Evolutionary conservation across 768 basidiomycete genomes (phyloP).

Genomic region (Cystobasidium onofrii): DNA sequence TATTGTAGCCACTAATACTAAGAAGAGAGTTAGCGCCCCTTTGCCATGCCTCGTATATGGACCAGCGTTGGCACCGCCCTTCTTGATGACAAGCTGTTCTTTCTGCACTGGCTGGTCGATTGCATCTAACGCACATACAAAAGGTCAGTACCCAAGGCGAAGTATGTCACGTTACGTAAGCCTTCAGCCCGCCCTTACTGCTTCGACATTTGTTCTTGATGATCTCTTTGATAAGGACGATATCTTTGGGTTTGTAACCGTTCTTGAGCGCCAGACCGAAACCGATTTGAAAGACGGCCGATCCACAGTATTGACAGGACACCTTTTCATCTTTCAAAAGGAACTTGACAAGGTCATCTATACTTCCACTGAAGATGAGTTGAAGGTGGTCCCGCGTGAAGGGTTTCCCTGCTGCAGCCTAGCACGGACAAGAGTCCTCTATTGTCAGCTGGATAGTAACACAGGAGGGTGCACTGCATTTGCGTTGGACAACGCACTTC

Average conservation of each 20-base stretch:
- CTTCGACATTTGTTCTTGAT: not conserved
- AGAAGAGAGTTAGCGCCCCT: not conserved
- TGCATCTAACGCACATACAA: not conserved
- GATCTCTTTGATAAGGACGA: not conserved
- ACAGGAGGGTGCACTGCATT: no score
- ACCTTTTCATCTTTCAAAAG: not conserved
- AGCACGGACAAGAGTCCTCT: no score
- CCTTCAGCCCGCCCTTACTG: not conserved
- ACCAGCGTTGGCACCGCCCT: not conserved
- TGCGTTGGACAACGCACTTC: no score
- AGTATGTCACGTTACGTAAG: no score
- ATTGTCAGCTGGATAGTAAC: no score
- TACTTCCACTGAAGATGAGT: not conserved
- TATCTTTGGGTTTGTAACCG: not conserved
- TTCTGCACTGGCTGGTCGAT: not conserved
- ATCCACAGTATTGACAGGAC: not conserved
- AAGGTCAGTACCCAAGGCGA: no score
- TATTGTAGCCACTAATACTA: no score
- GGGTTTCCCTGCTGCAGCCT: not conserved
- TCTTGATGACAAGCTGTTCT: not conserved
- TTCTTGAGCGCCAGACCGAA: not conserved
- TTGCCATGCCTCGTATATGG: not conserved
- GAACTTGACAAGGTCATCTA: not conserved
- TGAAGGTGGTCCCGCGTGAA: not conserved
- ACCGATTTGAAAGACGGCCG: not conserved